These are phyloP conservation scores for Aspergillus conjunctus DNA, from an alignment of 495 filamentous ascomycete genomes.

Conservation along the genomic window DNA sequence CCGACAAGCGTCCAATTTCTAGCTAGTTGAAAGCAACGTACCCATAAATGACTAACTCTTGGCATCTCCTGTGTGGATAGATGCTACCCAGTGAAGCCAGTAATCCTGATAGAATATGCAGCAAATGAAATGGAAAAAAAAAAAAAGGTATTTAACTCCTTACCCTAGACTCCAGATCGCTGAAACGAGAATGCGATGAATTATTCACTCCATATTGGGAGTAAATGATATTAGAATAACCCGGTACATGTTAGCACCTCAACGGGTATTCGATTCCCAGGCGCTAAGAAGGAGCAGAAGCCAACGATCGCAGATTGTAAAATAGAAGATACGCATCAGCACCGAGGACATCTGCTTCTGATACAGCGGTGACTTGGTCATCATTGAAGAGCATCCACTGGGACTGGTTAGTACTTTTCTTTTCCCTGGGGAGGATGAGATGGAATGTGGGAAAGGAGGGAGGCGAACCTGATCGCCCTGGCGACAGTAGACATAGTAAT, in stretches of 20 bases:
- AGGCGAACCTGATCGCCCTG: constrained; percentile 71
- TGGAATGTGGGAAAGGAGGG: background rate
- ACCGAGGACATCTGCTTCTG: constrained; percentile 75
- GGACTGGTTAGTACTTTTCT: constrained; percentile 22
- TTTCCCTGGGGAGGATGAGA: background rate
- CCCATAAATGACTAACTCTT: background rate
- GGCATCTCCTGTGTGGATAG: background rate
- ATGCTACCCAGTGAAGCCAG: background rate
- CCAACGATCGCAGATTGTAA: constrained; percentile 71
- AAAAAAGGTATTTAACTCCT: constrained; percentile 5
- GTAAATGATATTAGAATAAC: background rate
- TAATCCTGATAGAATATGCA: background rate
- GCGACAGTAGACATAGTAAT: constrained; percentile 85
- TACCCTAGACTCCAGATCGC: constrained; percentile 13
- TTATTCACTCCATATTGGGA: background rate
- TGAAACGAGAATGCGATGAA: constrained; percentile 13
- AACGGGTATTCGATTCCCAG: background rate
- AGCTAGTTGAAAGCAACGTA: background rate
- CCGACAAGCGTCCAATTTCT: background rate
- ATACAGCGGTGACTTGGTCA: constrained; percentile 78
- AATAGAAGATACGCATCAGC: constrained; percentile 87
- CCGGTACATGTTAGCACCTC: background rate
- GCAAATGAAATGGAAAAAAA: background rate
- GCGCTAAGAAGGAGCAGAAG: constrained; percentile 18
- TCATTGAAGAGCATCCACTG: constrained; percentile 94